Base-by-base conservation (phyloP, 1,284 basidiomycete species). In the Peniophora sp. region DNA sequence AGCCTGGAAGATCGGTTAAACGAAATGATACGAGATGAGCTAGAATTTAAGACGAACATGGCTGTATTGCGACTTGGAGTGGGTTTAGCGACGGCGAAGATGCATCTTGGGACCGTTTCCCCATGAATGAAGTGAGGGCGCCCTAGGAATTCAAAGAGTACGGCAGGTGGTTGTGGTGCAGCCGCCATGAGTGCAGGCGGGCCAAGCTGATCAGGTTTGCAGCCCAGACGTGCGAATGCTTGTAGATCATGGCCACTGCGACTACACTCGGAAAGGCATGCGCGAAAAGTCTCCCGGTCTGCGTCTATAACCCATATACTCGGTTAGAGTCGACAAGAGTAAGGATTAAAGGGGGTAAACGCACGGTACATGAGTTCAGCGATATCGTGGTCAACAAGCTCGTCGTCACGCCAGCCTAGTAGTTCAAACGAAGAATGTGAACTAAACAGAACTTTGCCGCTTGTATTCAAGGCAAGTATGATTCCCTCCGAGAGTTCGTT, bases 401-500 rank as follows among this genome's bases (percentile, higher is more conserved):
- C 88, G 6, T 78, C 72, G 52, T 85, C 83, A 45, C 73, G 73
- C 85, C 85, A 92, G 10, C 88, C 89, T 8, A 89, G 71, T 17
- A 90, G 70, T 55, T 89, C 86, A 22, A 70, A 71, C 34, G 89
- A 73, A 10, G 83, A 79, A n/a, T 75, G 73, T 14, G 82, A 79
- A 61, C 83, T 86, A 62, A 85, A 91, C 57, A 86, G 75, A 44
- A 92, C 75, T 54, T 75, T 77, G 58, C 77, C 75, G 8, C 71
- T 59, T 3, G 69, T 69, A 12, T 82, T 85, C 50, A 93, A 72
- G 39, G 92, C 70, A 58, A 92, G 73, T 39, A 81, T 69, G 60
- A 89, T 75, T 20, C 75, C 79, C 56, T 91, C 90, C 45, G 85
- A 81, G 43, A 90, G 75, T 61, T 92, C 90, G 2, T 79, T 75